Percentiles rank a stretch among this genome's conserved stretches.
Conservation (phyloP, 192 early-diverging fungal genomes). For the Mortierella alpina region DNA sequence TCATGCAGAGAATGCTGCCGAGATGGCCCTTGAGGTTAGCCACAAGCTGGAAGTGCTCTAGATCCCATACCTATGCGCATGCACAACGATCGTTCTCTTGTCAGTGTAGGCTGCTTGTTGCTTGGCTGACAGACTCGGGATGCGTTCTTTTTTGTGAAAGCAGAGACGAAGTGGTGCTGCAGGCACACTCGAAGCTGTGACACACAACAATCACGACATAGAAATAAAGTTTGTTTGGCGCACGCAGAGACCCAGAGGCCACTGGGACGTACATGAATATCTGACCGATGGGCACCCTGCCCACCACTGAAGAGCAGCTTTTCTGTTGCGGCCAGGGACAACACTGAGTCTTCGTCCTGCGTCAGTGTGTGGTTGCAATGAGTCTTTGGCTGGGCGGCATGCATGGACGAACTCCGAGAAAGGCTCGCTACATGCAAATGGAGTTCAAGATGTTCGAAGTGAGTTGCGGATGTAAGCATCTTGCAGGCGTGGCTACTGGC, state of each 20-base stretch:
- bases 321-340: slow-evolving; percentile 70
- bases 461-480: too few relatives aligned
- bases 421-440: slow-evolving; percentile 34
- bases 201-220: slow-evolving; percentile 35
- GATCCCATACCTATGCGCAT: slow-evolving; percentile 58
- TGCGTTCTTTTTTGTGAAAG: too few relatives aligned
- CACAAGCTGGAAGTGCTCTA: slow-evolving; percentile 60
- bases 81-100: not conserved
- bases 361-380: slow-evolving; percentile 62
- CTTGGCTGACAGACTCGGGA: too few relatives aligned
- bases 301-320: slow-evolving; percentile 75
- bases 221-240: not conserved
- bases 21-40: slow-evolving; percentile 60
- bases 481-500: too few relatives aligned
- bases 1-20: slow-evolving; percentile 61
- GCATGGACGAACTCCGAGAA: slow-evolving; percentile 35
- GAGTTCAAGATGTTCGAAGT: not conserved
- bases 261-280: slow-evolving; percentile 66
- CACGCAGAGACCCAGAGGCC: slow-evolving; percentile 22
- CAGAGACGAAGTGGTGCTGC: too few relatives aligned
- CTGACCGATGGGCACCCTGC: slow-evolving; percentile 62
- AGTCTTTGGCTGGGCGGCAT: slow-evolving; percentile 9
- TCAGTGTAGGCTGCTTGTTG: too few relatives aligned
- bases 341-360: slow-evolving; percentile 67
- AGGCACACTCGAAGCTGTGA: too few relatives aligned